Percentiles rank a stretch among this genome's conserved stretches.
Conservation (phyloP, 768 basidiomycete species). For the Amyloporia xantha region DNA sequence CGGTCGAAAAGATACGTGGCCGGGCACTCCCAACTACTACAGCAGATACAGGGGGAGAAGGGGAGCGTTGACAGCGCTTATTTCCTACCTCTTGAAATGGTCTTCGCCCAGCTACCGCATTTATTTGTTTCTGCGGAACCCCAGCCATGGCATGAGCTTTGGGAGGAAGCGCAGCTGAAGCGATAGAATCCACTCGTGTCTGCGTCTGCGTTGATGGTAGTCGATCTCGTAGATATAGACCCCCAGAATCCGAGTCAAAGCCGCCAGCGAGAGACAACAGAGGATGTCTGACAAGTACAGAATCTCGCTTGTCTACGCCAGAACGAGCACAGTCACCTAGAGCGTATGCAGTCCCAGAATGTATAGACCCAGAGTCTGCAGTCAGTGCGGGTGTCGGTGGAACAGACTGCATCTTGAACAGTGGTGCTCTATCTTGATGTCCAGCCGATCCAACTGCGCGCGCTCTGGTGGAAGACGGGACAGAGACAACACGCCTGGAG, state of each 20-base stretch:
- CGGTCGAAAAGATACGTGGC: slow-evolving; percentile 22
- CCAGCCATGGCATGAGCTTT: no score
- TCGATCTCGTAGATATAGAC: not conserved
- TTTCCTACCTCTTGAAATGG: no score
- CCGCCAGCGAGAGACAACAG: not conserved
- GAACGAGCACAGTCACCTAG: not conserved
- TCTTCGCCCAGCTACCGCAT: no score
- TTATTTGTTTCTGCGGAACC: no score
- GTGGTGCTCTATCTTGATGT: not conserved
- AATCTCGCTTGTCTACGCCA: not conserved
- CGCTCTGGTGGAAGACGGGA: not conserved
- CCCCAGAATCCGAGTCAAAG: not conserved
- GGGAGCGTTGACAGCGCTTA: not conserved
- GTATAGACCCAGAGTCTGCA: slow-evolving; percentile 3
- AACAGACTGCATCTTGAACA: not conserved
- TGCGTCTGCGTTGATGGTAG: not conserved
- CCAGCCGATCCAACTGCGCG: not conserved
- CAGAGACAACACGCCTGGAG: slow-evolving; percentile 7
- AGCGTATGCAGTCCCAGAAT: not conserved
- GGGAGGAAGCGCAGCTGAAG: not conserved
- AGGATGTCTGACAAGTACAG: not conserved
- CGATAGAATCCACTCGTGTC: not conserved
- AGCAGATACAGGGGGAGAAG: not conserved
- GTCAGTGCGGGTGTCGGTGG: slow-evolving; percentile 10
- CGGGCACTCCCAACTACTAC: not conserved